A percentile compares a stretch with the other conserved stretches of the same genome.
Conservation (phyloP, 2,329 filamentous ascomycete species). For the Clonostachys byssicola region DNA sequence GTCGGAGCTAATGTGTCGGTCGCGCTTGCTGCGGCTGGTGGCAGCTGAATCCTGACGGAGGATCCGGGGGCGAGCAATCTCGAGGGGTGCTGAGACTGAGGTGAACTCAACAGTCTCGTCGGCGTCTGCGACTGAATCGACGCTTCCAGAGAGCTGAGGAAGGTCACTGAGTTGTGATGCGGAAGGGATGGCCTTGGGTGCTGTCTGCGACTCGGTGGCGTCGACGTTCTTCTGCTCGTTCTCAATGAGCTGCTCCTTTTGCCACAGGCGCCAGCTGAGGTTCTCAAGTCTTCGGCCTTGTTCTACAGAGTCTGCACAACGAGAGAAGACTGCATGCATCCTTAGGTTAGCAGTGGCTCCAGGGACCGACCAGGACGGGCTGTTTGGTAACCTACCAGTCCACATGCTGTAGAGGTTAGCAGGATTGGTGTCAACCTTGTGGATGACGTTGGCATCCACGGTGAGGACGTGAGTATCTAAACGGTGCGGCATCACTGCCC, state of each 20-base stretch:
- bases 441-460: conserved; percentile 86
- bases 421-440: conserved; percentile 88
- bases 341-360: conserved; percentile 18
- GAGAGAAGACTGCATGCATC: conserved; percentile 70
- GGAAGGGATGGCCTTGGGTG: conserved; percentile 45
- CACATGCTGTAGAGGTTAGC: conserved; percentile 96
- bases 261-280: conserved; percentile 94
- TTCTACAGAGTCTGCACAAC: conserved; percentile 90
- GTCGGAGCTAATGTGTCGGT: conserved; percentile 88
- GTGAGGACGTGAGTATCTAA: conserved; percentile 84
- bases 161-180: conserved; percentile 44
- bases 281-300: conserved; percentile 92
- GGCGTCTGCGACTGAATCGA: conserved; percentile 64
- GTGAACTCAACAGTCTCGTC: conserved; percentile 61
- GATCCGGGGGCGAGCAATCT: conserved; percentile 63
- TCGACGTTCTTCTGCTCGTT: conserved; percentile 58
- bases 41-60: conserved; percentile 68
- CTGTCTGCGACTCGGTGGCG: conserved; percentile 28
- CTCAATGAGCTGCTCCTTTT: conserved; percentile 74
- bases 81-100: conserved; percentile 47
- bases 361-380: conserved; percentile 2
- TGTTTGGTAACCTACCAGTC: conserved; percentile 58
- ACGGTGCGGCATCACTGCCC: conserved; percentile 70
- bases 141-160: conserved; percentile 72
- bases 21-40: conserved; percentile 68